Evolutionary conservation across 331 rosid genomes (phyloP).

Genomic region (Quercus tomentella): DNA sequence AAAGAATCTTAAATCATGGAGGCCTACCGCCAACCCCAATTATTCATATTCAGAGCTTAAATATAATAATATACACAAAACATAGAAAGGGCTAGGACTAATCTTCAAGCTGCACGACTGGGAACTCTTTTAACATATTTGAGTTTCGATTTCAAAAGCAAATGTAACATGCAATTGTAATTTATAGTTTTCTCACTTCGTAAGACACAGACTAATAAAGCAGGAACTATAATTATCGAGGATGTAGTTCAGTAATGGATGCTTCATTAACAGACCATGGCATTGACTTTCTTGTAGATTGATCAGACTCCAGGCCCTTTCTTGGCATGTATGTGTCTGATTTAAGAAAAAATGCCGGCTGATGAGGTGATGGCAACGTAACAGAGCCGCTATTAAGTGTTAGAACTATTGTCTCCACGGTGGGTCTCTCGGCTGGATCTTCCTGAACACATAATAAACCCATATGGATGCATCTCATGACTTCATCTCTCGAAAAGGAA

Average conservation of each 20-base stretch:
- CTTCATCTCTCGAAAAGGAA: constrained; percentile 36
- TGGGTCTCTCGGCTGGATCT: constrained; percentile 30
- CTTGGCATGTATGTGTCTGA: neutral
- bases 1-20: neutral
- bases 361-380: constrained; percentile 9
- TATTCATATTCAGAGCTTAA: no score
- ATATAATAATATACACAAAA: no score
- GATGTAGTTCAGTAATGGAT: constrained; percentile 8
- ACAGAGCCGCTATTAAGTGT: neutral
- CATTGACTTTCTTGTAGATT: neutral
- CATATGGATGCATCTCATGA: constrained; percentile 47
- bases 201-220: neutral
- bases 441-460: constrained; percentile 51
- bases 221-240: neutral
- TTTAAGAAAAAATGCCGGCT: constrained; percentile 18
- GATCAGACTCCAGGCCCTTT: neutral
- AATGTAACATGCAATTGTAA: no score
- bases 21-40: neutral
- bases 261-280: constrained; percentile 17
- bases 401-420: constrained; percentile 22
- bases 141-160: no score
- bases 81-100: no score
- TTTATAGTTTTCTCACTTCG: no score
- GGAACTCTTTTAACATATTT: no score
- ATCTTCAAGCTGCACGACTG: no score